A percentile compares a stretch with the other conserved stretches of the same genome.
Conservation (phyloP, 306 rosid species). For the Mimosa bimucronata region DNA sequence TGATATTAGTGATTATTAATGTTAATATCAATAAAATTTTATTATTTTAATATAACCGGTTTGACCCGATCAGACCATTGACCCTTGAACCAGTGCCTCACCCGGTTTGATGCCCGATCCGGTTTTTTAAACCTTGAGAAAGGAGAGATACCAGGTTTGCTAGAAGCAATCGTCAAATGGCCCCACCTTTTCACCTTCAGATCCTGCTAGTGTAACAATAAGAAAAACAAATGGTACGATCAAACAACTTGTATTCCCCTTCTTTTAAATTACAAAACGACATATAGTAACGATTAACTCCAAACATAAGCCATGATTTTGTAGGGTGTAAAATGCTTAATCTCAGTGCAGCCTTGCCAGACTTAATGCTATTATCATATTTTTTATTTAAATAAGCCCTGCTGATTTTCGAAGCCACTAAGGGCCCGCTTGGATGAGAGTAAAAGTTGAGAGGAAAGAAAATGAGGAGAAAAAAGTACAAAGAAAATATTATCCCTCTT, state of each 20-base stretch:
- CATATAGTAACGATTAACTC: constrained; percentile 14
- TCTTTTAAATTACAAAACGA: constrained; percentile 16
- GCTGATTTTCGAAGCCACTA: constrained; percentile 20
- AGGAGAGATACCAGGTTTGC: constrained; percentile 49
- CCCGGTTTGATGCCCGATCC: no score
- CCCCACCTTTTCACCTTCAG: constrained; percentile 71
- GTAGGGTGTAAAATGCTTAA: constrained; percentile 1
- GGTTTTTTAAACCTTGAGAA: no score
- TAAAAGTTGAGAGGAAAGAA: no score
- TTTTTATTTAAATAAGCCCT: constrained; percentile 9
- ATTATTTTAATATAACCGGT: no score
- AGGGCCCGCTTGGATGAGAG: no score
- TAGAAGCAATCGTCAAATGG: constrained; percentile 89
- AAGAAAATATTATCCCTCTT: no score
- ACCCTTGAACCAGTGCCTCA: no score
- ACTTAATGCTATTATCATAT: constrained; percentile 5
- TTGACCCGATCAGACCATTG: no score
- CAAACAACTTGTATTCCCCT: constrained; percentile 25
- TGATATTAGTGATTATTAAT: no score
- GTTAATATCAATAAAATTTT: no score
- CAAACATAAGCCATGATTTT: constrained; percentile 21
- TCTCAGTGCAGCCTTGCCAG: background rate
- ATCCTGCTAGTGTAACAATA: constrained; percentile 67
- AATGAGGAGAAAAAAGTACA: no score
- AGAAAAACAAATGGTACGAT: constrained; percentile 24